Percentiles rank a stretch among this genome's conserved stretches.
Conservation (phyloP, 441 rosid species). For the Gossypium aridum region DNA sequence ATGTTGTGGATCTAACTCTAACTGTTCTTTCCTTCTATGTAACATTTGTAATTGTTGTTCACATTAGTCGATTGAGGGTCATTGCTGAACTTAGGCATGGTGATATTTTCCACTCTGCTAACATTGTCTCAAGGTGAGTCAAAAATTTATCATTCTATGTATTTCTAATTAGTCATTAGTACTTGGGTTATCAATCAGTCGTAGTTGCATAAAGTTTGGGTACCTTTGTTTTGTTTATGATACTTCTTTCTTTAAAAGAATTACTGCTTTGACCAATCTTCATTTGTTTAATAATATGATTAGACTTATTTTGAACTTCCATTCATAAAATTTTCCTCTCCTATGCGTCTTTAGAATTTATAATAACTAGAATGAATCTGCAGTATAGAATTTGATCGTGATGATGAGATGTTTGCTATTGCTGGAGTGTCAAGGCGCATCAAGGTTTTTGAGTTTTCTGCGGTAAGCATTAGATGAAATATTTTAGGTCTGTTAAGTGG, state of each 20-base stretch:
- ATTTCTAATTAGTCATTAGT: not conserved
- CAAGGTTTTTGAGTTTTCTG: slow-evolving; percentile 33
- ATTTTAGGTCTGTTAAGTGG: not conserved
- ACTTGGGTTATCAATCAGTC: not conserved
- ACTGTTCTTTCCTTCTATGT: not conserved
- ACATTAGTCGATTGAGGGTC: slow-evolving; percentile 30
- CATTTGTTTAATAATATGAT: not conserved
- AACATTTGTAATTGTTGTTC: slow-evolving; percentile 8
- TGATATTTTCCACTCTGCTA: slow-evolving; percentile 25
- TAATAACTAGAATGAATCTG: slow-evolving; percentile 11
- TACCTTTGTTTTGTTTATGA: not conserved
- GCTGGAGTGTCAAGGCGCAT: slow-evolving; percentile 37
- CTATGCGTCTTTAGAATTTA: not conserved
- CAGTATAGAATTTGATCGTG: slow-evolving; percentile 43
- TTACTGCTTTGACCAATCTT: not conserved
- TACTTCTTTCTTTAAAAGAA: not conserved
- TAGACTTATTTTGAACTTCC: slow-evolving; percentile 1
- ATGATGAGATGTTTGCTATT: slow-evolving; percentile 33
- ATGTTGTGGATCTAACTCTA: not conserved
- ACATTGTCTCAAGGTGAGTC: slow-evolving; percentile 31
- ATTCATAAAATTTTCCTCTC: not conserved
- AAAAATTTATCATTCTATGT: not conserved
- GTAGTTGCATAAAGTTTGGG: not conserved
- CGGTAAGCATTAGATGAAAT: slow-evolving; percentile 21
- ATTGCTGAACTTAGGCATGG: slow-evolving; percentile 34